Evolutionary conservation across 2,329 filamentous ascomycete species (phyloP).

Genomic region (Pseudomassariella vexata): DNA sequence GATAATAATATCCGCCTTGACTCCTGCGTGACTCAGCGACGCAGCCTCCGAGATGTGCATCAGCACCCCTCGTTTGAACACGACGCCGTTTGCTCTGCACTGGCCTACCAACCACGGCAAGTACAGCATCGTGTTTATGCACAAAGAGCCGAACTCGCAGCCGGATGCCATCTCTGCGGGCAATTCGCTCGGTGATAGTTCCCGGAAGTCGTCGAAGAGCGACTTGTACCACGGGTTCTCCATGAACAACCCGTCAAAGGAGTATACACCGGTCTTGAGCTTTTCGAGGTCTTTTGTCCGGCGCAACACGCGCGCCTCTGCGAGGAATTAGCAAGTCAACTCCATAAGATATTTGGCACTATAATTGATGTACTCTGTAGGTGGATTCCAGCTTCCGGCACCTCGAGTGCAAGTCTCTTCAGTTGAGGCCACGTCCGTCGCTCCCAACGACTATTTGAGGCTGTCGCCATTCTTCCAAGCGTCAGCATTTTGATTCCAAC

Average conservation of each 20-base stretch:
- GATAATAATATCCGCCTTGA: conserved; percentile 62
- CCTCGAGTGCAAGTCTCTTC: conserved; percentile 22
- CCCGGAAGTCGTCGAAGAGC: conserved; percentile 65
- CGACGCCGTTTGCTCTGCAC: conserved; percentile 67
- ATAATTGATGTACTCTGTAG: conserved; percentile 23
- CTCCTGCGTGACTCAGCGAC: conserved; percentile 49
- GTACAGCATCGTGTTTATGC: conserved; percentile 87
- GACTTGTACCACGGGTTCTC: conserved; percentile 69
- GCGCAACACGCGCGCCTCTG: conserved; percentile 43
- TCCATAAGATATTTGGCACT: background rate
- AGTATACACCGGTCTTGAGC: conserved; percentile 30
- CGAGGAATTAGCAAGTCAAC: background rate
- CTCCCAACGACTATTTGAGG: conserved; percentile 23
- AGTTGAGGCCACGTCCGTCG: conserved; percentile 23
- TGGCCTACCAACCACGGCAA: conserved; percentile 79
- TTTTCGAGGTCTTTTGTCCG: conserved; percentile 56
- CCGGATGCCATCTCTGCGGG: conserved; percentile 63
- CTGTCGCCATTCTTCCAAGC: conserved; percentile 18
- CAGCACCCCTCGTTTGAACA: conserved; percentile 57
- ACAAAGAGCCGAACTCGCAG: conserved; percentile 75
- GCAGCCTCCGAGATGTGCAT: conserved; percentile 70
- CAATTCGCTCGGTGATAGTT: conserved; percentile 53
- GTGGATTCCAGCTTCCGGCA: conserved; percentile 28
- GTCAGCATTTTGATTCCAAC: no score
- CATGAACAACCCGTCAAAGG: conserved; percentile 62